Percentiles rank a stretch among this genome's conserved stretches.
Conservation (phyloP, 257 asterid genomes). For the Verbena officinalis region DNA sequence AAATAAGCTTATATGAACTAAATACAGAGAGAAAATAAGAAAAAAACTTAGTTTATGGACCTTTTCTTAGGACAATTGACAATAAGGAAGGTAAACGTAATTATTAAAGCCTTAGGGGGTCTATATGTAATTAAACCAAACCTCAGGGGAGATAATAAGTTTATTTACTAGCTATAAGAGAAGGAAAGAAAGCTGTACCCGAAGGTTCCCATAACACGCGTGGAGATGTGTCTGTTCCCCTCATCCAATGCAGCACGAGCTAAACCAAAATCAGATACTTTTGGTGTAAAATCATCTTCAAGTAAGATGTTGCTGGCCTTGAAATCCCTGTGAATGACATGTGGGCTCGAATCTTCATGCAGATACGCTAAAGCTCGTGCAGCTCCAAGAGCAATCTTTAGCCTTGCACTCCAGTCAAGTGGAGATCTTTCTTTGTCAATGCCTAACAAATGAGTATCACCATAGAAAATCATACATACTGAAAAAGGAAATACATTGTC, state of each 20-base stretch:
- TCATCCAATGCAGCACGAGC: constrained; percentile 88
- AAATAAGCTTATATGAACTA: too few relatives aligned
- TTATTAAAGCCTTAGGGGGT: neutral
- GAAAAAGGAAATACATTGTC: too few relatives aligned
- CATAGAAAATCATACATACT: neutral
- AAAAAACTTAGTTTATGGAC: too few relatives aligned
- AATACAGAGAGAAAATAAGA: too few relatives aligned
- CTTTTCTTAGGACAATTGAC: neutral
- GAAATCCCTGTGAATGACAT: constrained; percentile 93
- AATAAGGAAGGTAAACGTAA: neutral
- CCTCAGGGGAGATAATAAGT: too few relatives aligned
- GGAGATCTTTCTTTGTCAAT: constrained; percentile 71
- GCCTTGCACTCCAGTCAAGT: constrained; percentile 83
- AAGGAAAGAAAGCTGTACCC: constrained; percentile 53
- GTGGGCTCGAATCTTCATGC: constrained; percentile 97
- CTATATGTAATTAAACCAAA: too few relatives aligned
- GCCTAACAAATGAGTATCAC: constrained; percentile 48
- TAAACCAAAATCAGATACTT: constrained; percentile 93
- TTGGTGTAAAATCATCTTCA: constrained; percentile 81
- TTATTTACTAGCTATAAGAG: neutral
- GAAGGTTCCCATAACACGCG: constrained; percentile 98
- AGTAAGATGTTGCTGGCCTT: constrained; percentile 92
- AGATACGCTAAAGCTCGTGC: constrained; percentile 94
- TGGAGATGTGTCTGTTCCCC: constrained; percentile 77
- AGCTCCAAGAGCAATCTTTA: constrained; percentile 94